These are phyloP conservation scores for Phalaenopsis aphrodite DNA, from an alignment of 106 monocot species.

Conservation along the genomic window DNA sequence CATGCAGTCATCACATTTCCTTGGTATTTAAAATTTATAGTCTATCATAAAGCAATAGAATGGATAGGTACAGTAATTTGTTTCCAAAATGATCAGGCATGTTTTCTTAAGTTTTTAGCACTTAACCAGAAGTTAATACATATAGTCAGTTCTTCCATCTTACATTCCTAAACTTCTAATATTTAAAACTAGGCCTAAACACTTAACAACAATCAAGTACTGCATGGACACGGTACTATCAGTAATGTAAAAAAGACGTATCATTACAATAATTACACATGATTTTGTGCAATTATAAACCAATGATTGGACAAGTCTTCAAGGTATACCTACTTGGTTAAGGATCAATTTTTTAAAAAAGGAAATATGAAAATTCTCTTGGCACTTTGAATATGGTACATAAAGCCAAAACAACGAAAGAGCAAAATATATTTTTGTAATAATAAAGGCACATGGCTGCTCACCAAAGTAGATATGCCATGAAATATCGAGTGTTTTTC, in stretches of 20 bases:
- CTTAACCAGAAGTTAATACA: not conserved
- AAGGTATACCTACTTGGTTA: not conserved
- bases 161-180: not conserved
- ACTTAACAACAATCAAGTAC: not conserved
- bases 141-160: too few relatives aligned
- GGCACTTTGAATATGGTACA: not conserved
- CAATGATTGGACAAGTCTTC: not conserved
- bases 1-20: not conserved
- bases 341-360: not conserved
- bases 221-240: not conserved
- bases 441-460: slow-evolving; percentile 2
- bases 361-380: not conserved
- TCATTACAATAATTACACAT: slow-evolving; percentile 1
- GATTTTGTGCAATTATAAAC: not conserved
- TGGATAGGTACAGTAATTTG: not conserved
- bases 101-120: too few relatives aligned
- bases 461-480: slow-evolving; percentile 92
- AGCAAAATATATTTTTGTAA: not conserved
- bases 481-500: slow-evolving; percentile 86
- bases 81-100: not conserved
- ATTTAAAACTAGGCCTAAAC: not conserved
- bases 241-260: not conserved
- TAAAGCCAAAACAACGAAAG: not conserved
- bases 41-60: not conserved
- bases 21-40: not conserved